Percentiles rank a stretch among this genome's conserved stretches.
These are phyloP conservation scores for Diaporthe amygdali DNA, from an alignment of 2,329 filamentous ascomycete genomes.

Conservation along the genomic window DNA sequence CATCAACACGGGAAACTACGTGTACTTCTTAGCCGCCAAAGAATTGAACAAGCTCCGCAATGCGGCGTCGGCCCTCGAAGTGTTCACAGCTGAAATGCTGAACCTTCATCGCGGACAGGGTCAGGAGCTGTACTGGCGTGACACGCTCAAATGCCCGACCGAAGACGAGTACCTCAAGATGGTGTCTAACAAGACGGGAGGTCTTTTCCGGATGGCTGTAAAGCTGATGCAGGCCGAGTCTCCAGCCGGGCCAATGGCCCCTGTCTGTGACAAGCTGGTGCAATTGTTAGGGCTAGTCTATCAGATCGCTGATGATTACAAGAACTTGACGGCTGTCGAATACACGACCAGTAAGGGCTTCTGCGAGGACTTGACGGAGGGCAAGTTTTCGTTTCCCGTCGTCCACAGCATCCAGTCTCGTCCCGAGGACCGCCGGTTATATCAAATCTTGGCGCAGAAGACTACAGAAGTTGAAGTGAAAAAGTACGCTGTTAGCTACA, in stretches of 20 bases:
- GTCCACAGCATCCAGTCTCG: neutral
- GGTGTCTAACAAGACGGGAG: slow-evolving; percentile 90
- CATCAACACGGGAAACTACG: slow-evolving; percentile 89
- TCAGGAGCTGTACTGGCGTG: slow-evolving; percentile 90
- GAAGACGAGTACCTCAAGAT: slow-evolving; percentile 92
- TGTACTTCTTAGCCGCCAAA: slow-evolving; percentile 81
- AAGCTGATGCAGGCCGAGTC: slow-evolving; percentile 84
- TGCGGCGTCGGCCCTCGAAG: slow-evolving; percentile 62
- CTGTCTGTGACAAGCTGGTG: slow-evolving; percentile 78
- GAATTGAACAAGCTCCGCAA: slow-evolving; percentile 75
- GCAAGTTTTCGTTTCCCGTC: neutral
- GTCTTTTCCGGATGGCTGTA: slow-evolving; percentile 82
- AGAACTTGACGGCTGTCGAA: neutral
- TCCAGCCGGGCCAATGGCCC: slow-evolving; percentile 26
- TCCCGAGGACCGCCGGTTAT: too few relatives aligned
- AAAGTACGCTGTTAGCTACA: too few relatives aligned
- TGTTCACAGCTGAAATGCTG: slow-evolving; percentile 82
- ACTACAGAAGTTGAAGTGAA: too few relatives aligned
- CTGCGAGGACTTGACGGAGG: neutral
- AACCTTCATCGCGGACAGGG: slow-evolving; percentile 88
- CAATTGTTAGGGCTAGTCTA: slow-evolving; percentile 83
- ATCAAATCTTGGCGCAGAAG: too few relatives aligned
- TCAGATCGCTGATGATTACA: neutral
- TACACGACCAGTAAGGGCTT: neutral
- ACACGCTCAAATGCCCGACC: slow-evolving; percentile 80